These are phyloP conservation scores for Ceratocystiopsis brevicomis DNA, from an alignment of 2,329 filamentous ascomycete species.

Conservation along the genomic window DNA sequence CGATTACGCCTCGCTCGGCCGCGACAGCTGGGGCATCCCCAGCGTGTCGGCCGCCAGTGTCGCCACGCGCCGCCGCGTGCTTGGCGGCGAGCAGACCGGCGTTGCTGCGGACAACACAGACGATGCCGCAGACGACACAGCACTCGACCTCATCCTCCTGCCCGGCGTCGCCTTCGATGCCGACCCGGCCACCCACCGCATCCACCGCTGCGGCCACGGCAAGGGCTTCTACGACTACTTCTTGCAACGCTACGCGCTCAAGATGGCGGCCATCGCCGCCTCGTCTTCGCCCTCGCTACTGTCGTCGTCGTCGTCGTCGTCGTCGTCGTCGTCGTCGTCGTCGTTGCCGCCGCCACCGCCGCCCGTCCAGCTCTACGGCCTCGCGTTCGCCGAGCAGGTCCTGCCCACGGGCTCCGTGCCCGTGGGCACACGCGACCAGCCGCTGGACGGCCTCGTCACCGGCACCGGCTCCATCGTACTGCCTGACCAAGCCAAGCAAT, in stretches of 20 bases:
- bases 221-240: slow-evolving; percentile 97
- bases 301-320: not conserved
- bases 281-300: too few species aligned
- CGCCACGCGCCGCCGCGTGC: slow-evolving; percentile 47
- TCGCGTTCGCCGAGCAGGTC: slow-evolving; percentile 75
- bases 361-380: slow-evolving; percentile 43
- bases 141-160: slow-evolving; percentile 73
- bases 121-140: slow-evolving; percentile 13
- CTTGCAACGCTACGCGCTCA: slow-evolving; percentile 50
- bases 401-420: slow-evolving; percentile 47
- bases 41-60: slow-evolving; percentile 52
- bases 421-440: slow-evolving; percentile 57
- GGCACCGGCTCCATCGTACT: slow-evolving; percentile 35
- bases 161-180: slow-evolving; percentile 84
- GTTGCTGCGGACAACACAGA: slow-evolving; percentile 10
- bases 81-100: slow-evolving; percentile 25
- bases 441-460: slow-evolving; percentile 57
- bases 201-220: slow-evolving; percentile 74
- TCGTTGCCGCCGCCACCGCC: slow-evolving; percentile 11
- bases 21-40: slow-evolving; percentile 91
- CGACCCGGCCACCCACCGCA: slow-evolving; percentile 28
- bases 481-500: not conserved
- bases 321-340: not conserved
- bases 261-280: slow-evolving; percentile 7
- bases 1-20: slow-evolving; percentile 60